phyloP scores from a whole-genome alignment of 768 basidiomycete species.

The Mycena capillaripes region DNA sequence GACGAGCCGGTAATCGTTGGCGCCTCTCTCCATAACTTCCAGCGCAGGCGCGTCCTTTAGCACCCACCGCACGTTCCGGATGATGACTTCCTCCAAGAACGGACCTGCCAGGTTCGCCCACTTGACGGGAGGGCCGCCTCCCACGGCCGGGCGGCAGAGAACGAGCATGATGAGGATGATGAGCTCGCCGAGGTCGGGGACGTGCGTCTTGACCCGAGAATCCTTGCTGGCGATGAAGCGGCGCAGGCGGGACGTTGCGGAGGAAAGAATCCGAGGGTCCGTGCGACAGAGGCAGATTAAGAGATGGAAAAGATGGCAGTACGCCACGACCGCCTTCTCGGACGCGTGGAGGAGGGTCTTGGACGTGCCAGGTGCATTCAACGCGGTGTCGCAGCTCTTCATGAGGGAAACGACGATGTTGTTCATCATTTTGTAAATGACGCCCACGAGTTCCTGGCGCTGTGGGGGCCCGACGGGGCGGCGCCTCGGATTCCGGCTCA shows the following conservation, averaged over 20 bases:
- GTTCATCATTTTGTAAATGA: constrained; percentile 62
- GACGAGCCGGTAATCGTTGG: constrained; percentile 53
- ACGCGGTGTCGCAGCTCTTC: constrained; percentile 57
- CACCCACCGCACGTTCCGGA: constrained; percentile 60
- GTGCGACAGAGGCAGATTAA: constrained; percentile 51
- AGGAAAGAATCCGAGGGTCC: constrained; percentile 48
- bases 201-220: constrained; percentile 46
- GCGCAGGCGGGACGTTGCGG: constrained; percentile 47
- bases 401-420: constrained; percentile 60
- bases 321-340: constrained; percentile 59
- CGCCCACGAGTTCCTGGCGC: constrained; percentile 48
- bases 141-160: constrained; percentile 47
- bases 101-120: constrained; percentile 56
- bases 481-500: constrained; percentile 30
- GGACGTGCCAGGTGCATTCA: constrained; percentile 26
- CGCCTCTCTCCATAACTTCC: constrained; percentile 52
- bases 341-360: constrained; percentile 52
- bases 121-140: constrained; percentile 42
- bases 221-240: constrained; percentile 48
- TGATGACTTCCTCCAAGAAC: constrained; percentile 57
- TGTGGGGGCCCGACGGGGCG: constrained; percentile 34
- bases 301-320: constrained; percentile 63
- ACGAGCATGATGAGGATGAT: constrained; percentile 57
- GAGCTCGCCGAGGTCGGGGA: constrained; percentile 59
- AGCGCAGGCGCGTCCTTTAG: constrained; percentile 55